phyloP scores from a whole-genome alignment of 345 rosid genomes.

The Pistacia atlantica region DNA sequence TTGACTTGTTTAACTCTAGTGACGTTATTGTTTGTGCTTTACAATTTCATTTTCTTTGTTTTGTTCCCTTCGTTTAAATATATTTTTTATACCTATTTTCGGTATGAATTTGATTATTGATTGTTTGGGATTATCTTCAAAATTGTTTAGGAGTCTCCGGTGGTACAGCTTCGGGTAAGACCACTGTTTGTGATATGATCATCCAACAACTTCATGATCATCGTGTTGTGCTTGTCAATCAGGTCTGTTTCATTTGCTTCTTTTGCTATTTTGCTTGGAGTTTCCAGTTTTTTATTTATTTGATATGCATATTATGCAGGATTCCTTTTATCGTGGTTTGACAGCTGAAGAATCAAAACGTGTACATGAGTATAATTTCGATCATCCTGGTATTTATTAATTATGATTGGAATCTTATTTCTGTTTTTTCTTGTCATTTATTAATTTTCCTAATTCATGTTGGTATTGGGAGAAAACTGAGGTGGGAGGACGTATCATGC shows the following conservation, averaged over 20 bases:
- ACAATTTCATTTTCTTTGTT: not conserved
- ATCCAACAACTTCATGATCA: constrained; percentile 99
- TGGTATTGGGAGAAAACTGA: not conserved
- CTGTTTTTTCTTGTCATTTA: not conserved
- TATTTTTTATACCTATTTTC: not conserved
- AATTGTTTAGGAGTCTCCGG: constrained; percentile 81
- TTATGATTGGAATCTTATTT: not conserved
- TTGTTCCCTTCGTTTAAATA: not conserved
- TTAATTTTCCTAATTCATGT: not conserved
- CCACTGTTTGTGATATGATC: constrained; percentile 99
- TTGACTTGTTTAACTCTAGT: too few relatives aligned
- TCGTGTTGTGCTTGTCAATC: constrained; percentile 91
- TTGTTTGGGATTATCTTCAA: not conserved
- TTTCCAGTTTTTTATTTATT: not conserved
- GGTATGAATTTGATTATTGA: not conserved
- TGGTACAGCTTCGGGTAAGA: constrained; percentile 99
- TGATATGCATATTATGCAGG: constrained; percentile 43
- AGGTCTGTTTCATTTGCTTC: constrained; percentile 47
- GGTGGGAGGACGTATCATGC: too few relatives aligned
- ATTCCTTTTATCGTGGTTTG: constrained; percentile 94
- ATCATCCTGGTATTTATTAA: constrained; percentile 77
- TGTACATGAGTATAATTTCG: constrained; percentile 97
- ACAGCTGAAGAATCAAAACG: constrained; percentile 73
- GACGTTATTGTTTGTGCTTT: not conserved
- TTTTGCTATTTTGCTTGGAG: not conserved